Conservation (phyloP, 2,329 filamentous ascomycete genomes). For the Macrophomina phaseolina region DNA sequence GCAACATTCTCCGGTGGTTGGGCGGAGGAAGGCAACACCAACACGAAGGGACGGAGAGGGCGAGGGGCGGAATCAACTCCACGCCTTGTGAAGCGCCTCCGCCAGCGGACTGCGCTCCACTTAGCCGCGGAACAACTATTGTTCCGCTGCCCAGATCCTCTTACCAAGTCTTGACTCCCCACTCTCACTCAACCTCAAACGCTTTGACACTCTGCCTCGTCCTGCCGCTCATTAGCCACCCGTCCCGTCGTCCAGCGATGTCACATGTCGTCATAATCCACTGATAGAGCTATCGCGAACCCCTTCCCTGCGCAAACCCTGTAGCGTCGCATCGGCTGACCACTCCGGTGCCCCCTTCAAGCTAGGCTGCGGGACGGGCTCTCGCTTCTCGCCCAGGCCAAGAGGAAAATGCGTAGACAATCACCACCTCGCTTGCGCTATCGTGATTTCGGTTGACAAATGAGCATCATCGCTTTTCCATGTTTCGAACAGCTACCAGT, state of each 20-base stretch:
- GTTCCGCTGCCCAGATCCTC: slow-evolving; percentile 10
- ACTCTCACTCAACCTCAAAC: slow-evolving; percentile 19
- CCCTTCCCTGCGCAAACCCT: no score
- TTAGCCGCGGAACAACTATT: background rate
- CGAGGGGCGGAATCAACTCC: background rate
- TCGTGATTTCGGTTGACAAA: slow-evolving; percentile 16
- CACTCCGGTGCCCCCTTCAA: background rate
- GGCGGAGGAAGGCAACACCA: background rate
- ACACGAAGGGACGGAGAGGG: background rate
- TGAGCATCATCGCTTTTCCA: slow-evolving; percentile 20
- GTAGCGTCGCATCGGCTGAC: background rate
- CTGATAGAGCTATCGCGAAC: background rate
- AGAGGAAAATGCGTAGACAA: slow-evolving; percentile 1
- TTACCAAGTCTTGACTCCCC: background rate
- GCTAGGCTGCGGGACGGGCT: background rate
- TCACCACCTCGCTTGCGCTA: slow-evolving; percentile 9
- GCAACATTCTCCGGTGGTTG: background rate
- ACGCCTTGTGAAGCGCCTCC: background rate
- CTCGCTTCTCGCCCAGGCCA: background rate
- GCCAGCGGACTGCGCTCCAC: background rate
- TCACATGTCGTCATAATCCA: slow-evolving; percentile 20
- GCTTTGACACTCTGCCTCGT: background rate
- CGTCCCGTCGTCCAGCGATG: background rate
- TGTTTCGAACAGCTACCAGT: slow-evolving; percentile 19
- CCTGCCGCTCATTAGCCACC: slow-evolving; percentile 2